Evolutionary conservation across 2,329 filamentous ascomycete species (phyloP).

Genomic region (Fusarium newnesense): DNA sequence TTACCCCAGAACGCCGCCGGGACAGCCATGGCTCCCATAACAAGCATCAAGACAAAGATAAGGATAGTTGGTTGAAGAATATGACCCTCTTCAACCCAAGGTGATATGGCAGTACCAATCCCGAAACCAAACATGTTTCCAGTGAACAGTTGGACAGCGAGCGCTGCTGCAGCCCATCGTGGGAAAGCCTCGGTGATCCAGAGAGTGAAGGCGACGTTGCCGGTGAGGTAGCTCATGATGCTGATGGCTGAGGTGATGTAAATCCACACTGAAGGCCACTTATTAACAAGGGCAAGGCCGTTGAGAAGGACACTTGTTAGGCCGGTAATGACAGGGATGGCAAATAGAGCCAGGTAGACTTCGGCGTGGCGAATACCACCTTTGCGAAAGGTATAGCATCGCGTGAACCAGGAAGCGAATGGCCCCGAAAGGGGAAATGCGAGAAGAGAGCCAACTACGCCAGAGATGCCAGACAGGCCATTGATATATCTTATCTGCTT

Average conservation of each 20-base stretch:
- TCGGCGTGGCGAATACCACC: conserved; percentile 32
- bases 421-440: conserved; percentile 17
- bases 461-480: neutral
- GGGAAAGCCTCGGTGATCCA: conserved; percentile 37
- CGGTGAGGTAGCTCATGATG: conserved; percentile 27
- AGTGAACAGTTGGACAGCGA: conserved; percentile 21
- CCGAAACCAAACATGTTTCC: conserved; percentile 28
- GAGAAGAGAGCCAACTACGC: conserved; percentile 8
- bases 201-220: conserved; percentile 29
- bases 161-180: conserved; percentile 20
- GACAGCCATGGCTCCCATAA: conserved; percentile 23
- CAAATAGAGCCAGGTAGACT: conserved; percentile 15
- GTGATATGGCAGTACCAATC: conserved; percentile 7
- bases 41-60: conserved; percentile 8
- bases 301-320: conserved; percentile 13
- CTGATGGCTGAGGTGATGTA: conserved; percentile 20
- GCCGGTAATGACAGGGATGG: conserved; percentile 5
- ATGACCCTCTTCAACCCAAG: neutral
- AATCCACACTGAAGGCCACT: conserved; percentile 6
- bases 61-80: conserved; percentile 20
- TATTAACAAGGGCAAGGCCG: conserved; percentile 1
- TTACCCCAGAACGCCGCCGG: conserved; percentile 35
- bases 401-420: conserved; percentile 24
- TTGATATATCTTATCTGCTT: neutral
- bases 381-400: conserved; percentile 3